Percentiles rank a stretch among this genome's conserved stretches.
These are phyloP conservation scores for Gossypium trilobum DNA, from an alignment of 441 rosid genomes.

Conservation along the genomic window DNA sequence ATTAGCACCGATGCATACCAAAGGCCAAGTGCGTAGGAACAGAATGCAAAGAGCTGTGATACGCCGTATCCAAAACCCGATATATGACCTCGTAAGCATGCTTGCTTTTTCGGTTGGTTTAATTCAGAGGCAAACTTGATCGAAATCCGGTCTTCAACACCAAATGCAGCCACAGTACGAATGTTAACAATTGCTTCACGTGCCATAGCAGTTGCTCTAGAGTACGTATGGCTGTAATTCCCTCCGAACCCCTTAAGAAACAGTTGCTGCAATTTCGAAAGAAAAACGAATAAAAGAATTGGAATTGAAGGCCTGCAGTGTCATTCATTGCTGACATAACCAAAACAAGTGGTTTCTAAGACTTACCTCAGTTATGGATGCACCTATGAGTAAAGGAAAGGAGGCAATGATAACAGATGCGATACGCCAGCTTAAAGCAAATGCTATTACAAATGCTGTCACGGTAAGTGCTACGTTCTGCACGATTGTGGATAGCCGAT, in stretches of 20 bases:
- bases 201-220: conserved; percentile 61
- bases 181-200: conserved; percentile 70
- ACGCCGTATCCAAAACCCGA: conserved; percentile 70
- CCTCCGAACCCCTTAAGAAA: conserved; percentile 87
- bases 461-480: conserved; percentile 64
- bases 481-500: conserved; percentile 64
- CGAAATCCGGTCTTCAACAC: conserved; percentile 52
- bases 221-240: conserved; percentile 50
- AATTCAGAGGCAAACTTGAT: conserved; percentile 50
- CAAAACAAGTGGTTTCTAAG: neutral
- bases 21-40: conserved; percentile 74
- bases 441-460: conserved; percentile 66
- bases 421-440: conserved; percentile 62
- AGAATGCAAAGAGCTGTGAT: conserved; percentile 46
- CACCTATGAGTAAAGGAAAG: conserved; percentile 71
- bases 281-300: neutral
- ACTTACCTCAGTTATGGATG: conserved; percentile 64
- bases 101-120: conserved; percentile 50
- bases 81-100: conserved; percentile 57
- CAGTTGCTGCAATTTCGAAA: conserved; percentile 45
- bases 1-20: conserved; percentile 72
- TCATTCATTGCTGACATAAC: neutral
- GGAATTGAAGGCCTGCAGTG: neutral
- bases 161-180: conserved; percentile 70
- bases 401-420: conserved; percentile 33